Conservation (phyloP, 768 basidiomycete species). For the Trametes gibbosa region DNA sequence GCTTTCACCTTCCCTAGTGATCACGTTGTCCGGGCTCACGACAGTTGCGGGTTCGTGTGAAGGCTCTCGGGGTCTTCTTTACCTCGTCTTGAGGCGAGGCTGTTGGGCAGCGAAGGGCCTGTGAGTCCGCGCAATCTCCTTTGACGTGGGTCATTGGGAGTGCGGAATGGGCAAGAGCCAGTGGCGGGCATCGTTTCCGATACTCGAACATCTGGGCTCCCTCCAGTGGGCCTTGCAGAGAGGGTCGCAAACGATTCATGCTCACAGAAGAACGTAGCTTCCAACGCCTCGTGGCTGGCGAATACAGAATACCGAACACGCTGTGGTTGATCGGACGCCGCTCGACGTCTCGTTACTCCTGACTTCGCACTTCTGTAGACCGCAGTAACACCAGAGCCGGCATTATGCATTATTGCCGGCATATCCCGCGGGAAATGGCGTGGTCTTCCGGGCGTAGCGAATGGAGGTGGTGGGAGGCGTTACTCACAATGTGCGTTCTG, state of each 20-base stretch:
- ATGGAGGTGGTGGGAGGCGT: not conserved
- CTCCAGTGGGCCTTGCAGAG: too few relatives aligned
- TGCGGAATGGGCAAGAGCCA: too few relatives aligned
- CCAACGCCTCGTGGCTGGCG: too few relatives aligned
- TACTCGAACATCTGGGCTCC: too few relatives aligned
- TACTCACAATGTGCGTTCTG: not conserved
- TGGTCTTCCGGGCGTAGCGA: not conserved
- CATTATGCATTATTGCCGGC: not conserved
- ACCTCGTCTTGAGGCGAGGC: constrained; percentile 1
- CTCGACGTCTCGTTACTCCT: not conserved
- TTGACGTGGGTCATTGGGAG: not conserved
- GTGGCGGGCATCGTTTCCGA: too few relatives aligned
- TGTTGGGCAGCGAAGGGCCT: not conserved
- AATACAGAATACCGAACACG: too few relatives aligned
- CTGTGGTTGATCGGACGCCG: too few relatives aligned
- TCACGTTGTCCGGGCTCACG: not conserved
- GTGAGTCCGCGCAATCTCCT: not conserved
- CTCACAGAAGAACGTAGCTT: too few relatives aligned
- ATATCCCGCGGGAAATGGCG: not conserved
- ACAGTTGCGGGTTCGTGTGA: too few relatives aligned
- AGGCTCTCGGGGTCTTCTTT: not conserved
- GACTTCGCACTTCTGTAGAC: not conserved
- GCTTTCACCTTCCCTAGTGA: not conserved
- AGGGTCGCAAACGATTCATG: too few relatives aligned
- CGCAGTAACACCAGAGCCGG: not conserved